Conservation (phyloP, 176 grass and related monocot species). For the Zizania latifolia region DNA sequence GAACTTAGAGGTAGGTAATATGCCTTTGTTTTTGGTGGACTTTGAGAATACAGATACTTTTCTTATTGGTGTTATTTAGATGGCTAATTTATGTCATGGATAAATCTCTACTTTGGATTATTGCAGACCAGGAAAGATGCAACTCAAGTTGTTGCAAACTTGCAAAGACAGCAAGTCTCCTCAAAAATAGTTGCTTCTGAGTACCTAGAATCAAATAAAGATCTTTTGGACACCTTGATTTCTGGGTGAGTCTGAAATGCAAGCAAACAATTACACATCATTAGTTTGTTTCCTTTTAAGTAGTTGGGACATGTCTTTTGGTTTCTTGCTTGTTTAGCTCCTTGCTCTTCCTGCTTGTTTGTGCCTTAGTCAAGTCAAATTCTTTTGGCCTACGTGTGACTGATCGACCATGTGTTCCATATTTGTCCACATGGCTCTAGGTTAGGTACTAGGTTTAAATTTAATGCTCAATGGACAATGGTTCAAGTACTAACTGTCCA, state of each 20-base stretch:
- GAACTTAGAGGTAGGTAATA: conserved; percentile 70
- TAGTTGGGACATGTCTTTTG: neutral
- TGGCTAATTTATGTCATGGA: neutral
- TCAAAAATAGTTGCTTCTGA: conserved; percentile 71
- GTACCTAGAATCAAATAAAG: conserved; percentile 78
- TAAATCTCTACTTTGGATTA: too few species aligned
- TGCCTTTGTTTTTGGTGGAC: conserved; percentile 12
- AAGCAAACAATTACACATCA: neutral
- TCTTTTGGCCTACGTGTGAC: neutral
- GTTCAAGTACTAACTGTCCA: neutral
- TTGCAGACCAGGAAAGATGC: conserved; percentile 84
- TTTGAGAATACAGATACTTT: neutral
- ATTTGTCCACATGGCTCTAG: too few species aligned
- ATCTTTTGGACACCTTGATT: conserved; percentile 77
- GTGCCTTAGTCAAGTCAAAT: neutral
- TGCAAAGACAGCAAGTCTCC: conserved; percentile 76
- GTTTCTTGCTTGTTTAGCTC: conserved; percentile 6
- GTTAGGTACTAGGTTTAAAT: too few species aligned
- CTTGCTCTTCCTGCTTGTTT: neutral
- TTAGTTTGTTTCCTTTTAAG: neutral
- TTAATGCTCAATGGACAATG: too few species aligned
- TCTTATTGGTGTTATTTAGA: neutral
- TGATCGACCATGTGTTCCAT: conserved; percentile 2
- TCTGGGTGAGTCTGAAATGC: conserved; percentile 43
- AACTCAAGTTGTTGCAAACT: conserved; percentile 84